Percentiles rank a stretch among this genome's conserved stretches.
Evolutionary conservation across 2,329 filamentous ascomycete genomes (phyloP).

Genomic region (Aspergillus nomiae): DNA sequence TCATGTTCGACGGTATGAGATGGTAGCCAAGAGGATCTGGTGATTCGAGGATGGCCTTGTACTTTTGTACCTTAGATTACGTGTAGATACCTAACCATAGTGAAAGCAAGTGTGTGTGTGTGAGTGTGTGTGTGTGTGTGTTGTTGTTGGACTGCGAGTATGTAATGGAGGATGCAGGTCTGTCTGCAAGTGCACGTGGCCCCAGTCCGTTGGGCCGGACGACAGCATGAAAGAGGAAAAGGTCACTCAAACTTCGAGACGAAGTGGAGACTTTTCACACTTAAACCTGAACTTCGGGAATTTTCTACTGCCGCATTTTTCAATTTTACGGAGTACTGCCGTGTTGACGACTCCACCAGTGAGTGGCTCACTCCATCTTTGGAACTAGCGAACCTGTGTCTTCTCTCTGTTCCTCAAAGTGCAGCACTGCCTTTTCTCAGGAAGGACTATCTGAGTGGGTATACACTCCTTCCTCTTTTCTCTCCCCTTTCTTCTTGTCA

Average conservation of each 20-base stretch:
- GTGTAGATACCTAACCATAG: not conserved
- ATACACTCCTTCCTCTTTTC: not conserved
- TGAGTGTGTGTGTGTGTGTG: not conserved
- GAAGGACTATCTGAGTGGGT: no score
- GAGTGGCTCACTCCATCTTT: not conserved
- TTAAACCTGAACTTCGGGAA: not conserved
- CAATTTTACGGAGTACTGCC: not conserved
- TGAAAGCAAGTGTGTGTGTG: no score
- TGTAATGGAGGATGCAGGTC: not conserved
- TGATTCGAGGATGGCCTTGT: constrained; percentile 42
- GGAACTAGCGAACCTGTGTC: not conserved
- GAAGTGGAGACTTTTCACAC: not conserved
- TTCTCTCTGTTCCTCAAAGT: not conserved
- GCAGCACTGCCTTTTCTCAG: no score
- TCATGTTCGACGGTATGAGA: constrained; percentile 79
- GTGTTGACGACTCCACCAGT: not conserved
- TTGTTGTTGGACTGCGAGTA: not conserved
- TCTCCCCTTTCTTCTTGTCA: not conserved
- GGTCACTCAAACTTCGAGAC: not conserved
- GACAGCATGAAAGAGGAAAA: not conserved
- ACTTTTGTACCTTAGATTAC: not conserved
- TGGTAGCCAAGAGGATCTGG: constrained; percentile 98
- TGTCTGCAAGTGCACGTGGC: not conserved
- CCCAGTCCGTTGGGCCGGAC: not conserved
- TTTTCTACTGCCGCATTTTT: not conserved